A percentile compares a stretch with the other conserved stretches of the same genome.
These are phyloP conservation scores for Didymella keratinophila DNA, from an alignment of 2,329 filamentous ascomycete genomes.

Conservation along the genomic window DNA sequence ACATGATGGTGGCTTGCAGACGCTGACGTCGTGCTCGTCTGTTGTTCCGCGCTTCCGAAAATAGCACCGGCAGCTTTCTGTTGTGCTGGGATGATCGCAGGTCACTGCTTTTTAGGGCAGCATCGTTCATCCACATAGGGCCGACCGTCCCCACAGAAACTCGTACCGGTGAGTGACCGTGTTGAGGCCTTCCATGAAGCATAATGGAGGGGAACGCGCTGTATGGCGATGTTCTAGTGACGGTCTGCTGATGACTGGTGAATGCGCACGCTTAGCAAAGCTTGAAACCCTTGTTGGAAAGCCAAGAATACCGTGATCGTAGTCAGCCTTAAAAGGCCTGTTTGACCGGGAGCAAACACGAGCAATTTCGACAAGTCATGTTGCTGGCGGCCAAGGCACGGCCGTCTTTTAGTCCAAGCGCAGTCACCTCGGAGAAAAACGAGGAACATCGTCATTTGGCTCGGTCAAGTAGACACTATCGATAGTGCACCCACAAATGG, in stretches of 20 bases:
- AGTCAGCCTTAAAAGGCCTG: neutral
- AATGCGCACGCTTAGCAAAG: constrained; percentile 14
- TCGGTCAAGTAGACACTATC: constrained; percentile 5
- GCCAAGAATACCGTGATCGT: neutral
- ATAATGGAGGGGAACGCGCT: neutral
- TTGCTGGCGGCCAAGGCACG: constrained; percentile 2
- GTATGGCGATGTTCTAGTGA: neutral
- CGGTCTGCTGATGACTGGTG: neutral
- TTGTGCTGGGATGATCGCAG: constrained; percentile 5
- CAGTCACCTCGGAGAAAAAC: constrained; percentile 6
- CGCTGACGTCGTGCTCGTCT: constrained; percentile 2
- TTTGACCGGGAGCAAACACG: neutral
- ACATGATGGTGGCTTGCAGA: constrained; percentile 5
- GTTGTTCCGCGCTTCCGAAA: constrained; percentile 13
- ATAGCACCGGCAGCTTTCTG: constrained; percentile 6
- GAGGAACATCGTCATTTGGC: constrained; percentile 6
- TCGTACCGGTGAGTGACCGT: constrained; percentile 3
- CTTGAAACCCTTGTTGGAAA: constrained; percentile 2
- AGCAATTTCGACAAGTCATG: constrained; percentile 13
- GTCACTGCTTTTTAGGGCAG: constrained; percentile 5
- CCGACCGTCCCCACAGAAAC: constrained; percentile 9
- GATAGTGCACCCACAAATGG: constrained; percentile 7
- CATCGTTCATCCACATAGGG: constrained; percentile 13
- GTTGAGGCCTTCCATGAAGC: neutral
- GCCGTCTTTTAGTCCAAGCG: constrained; percentile 6